phyloP scores from a whole-genome alignment of 2,329 filamentous ascomycete species.

The Venturia asperata region DNA sequence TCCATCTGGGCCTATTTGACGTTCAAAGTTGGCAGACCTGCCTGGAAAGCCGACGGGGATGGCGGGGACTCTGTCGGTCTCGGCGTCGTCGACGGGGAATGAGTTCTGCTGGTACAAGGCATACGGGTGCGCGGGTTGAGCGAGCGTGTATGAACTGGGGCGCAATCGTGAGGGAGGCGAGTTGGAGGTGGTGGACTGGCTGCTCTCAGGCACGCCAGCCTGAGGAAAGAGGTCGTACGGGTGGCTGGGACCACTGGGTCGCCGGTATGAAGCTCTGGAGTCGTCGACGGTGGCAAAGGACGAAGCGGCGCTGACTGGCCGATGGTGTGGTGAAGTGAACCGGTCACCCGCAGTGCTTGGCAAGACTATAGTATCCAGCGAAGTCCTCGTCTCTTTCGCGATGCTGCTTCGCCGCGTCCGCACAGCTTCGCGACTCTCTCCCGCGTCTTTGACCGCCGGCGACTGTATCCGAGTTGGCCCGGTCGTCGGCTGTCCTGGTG shows the following conservation, averaged over 20 bases:
- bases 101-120: constrained; percentile 79
- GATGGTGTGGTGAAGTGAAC: constrained; percentile 22
- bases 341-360: constrained; percentile 21
- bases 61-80: constrained; percentile 29
- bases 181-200: constrained; percentile 47
- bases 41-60: constrained; percentile 69
- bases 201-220: constrained; percentile 44
- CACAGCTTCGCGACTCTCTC: not conserved
- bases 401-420: constrained; percentile 16
- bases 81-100: constrained; percentile 41
- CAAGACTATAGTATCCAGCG: constrained; percentile 21
- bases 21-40: constrained; percentile 58
- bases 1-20: constrained; percentile 68
- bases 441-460: not conserved
- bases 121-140: constrained; percentile 76
- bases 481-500: not conserved
- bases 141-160: constrained; percentile 31
- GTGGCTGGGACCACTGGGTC: constrained; percentile 67
- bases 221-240: constrained; percentile 82
- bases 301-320: constrained; percentile 27
- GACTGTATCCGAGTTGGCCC: not conserved
- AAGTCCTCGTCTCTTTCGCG: constrained; percentile 21
- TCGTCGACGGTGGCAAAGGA: constrained; percentile 29
- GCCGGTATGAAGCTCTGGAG: constrained; percentile 60
- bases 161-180: constrained; percentile 52